A percentile compares a stretch with the other conserved stretches of the same genome.
phyloP scores from a whole-genome alignment of 129 eudicot genomes.

The Escallonia herrerae region DNA sequence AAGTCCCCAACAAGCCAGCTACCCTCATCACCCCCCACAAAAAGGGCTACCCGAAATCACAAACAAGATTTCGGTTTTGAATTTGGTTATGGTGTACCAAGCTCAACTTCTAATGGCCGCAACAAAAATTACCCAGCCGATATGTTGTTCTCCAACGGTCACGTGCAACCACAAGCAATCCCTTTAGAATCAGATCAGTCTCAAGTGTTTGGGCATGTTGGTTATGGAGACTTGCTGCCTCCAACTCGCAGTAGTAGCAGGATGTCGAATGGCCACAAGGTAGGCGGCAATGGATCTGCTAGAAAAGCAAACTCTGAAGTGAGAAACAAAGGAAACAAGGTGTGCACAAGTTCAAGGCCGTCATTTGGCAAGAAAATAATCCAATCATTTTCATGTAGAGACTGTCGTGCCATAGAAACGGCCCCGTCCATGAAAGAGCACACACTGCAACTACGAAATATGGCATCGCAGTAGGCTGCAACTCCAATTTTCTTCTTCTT shows the following conservation, averaged over 20 bases:
- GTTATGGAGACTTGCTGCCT: neutral
- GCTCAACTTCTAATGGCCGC: neutral
- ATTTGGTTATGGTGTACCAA: slow-evolving; percentile 6
- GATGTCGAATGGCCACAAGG: slow-evolving; percentile 1
- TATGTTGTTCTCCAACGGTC: neutral
- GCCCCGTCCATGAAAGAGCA: neutral
- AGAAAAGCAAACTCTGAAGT: slow-evolving; percentile 9
- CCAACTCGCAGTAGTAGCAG: slow-evolving; percentile 9
- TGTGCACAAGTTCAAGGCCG: slow-evolving; percentile 1
- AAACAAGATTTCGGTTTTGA: slow-evolving; percentile 18
- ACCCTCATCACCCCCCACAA: slow-evolving; percentile 9
- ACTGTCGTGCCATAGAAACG: slow-evolving; percentile 16
- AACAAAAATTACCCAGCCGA: neutral
- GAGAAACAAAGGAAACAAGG: slow-evolving; percentile 14
- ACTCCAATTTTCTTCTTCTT: no score
- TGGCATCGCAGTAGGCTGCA: neutral
- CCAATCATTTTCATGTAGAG: slow-evolving; percentile 25
- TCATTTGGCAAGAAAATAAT: slow-evolving; percentile 14
- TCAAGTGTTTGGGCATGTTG: slow-evolving; percentile 4
- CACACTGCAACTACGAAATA: neutral
- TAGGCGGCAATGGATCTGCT: neutral
- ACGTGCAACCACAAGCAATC: neutral
- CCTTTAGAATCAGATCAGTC: slow-evolving; percentile 2
- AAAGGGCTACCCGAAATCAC: slow-evolving; percentile 8
- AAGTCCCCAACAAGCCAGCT: neutral